Percentiles rank a stretch among this genome's conserved stretches.
These are phyloP conservation scores for Cenococcum geophilum DNA, from an alignment of 495 filamentous ascomycete species.

Conservation along the genomic window DNA sequence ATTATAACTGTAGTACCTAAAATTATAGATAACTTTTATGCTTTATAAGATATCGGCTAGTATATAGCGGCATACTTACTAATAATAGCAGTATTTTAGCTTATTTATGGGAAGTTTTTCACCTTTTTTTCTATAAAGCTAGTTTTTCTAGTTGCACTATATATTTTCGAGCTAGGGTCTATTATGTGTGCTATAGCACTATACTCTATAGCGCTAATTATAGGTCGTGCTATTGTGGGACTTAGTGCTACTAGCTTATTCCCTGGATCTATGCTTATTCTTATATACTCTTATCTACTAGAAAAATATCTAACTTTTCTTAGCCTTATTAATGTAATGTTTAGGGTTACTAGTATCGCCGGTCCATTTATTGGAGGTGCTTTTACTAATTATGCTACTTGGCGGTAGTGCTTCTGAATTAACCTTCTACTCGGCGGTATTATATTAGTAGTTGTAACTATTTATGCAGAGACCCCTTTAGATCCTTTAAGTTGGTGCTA, in stretches of 20 bases:
- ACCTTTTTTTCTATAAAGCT: slow-evolving; percentile 30
- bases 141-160: slow-evolving; percentile 25
- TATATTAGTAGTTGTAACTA: slow-evolving; percentile 48
- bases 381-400: slow-evolving; percentile 55
- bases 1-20: slow-evolving; percentile 45
- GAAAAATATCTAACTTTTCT: slow-evolving; percentile 3
- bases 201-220: slow-evolving; percentile 43
- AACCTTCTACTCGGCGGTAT: slow-evolving; percentile 57
- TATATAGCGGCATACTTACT: slow-evolving; percentile 55
- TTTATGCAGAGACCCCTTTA: slow-evolving; percentile 50
- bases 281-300: slow-evolving; percentile 6
- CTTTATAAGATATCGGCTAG: slow-evolving; percentile 45
- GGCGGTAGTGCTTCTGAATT: slow-evolving; percentile 69
- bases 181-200: slow-evolving; percentile 42
- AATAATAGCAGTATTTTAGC: slow-evolving; percentile 49
- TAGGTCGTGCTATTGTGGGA: slow-evolving; percentile 45
- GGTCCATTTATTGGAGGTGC: slow-evolving; percentile 68
- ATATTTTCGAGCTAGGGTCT: slow-evolving; percentile 44
- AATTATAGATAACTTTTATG: slow-evolving; percentile 48
- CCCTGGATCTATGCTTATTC: slow-evolving; percentile 10
- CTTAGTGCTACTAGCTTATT: slow-evolving; percentile 15
- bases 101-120: slow-evolving; percentile 49
- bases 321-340: slow-evolving; percentile 70
- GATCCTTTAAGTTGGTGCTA: slow-evolving; percentile 5
- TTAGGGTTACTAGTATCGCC: slow-evolving; percentile 59